Percentiles rank a stretch among this genome's conserved stretches.
phyloP scores from a whole-genome alignment of 768 basidiomycete genomes.

The Fistulinella prunicolor region DNA sequence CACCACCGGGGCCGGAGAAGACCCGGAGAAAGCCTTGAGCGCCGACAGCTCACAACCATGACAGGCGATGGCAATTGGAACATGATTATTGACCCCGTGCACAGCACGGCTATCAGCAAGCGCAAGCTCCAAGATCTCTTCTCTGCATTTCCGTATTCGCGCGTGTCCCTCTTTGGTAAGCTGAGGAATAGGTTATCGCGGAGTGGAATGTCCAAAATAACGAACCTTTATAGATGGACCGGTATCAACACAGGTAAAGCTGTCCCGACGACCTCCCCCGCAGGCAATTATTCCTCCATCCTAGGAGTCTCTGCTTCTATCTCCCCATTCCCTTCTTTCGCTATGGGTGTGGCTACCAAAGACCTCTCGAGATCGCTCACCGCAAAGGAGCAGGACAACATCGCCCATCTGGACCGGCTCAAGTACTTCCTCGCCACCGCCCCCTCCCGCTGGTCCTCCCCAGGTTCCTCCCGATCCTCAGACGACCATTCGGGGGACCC shows the following conservation, averaged over 20 bases:
- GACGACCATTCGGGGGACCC: constrained; percentile 15
- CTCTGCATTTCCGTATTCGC: constrained; percentile 16
- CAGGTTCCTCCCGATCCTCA: constrained; percentile 29
- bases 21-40: constrained; percentile 25
- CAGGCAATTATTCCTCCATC: constrained; percentile 7
- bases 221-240: constrained; percentile 26
- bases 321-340: constrained; percentile 12
- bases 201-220: constrained; percentile 19
- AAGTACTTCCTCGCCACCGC: constrained; percentile 89
- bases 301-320: constrained; percentile 4
- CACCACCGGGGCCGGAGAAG: constrained; percentile 21
- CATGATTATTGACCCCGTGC: constrained; percentile 25
- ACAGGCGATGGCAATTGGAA: constrained; percentile 25
- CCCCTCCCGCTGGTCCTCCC: constrained; percentile 64
- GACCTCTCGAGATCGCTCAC: constrained; percentile 49
- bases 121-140: constrained; percentile 27
- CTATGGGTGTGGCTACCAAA: constrained; percentile 29
- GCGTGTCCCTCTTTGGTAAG: constrained; percentile 16
- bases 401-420: constrained; percentile 76
- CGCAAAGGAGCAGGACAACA: constrained; percentile 60
- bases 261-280: constrained; percentile 14
- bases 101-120: constrained; percentile 33
- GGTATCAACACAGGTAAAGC: constrained; percentile 18
- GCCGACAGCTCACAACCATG: constrained; percentile 29
- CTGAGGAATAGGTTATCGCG: constrained; percentile 23